A percentile compares a stretch with the other conserved stretches of the same genome.
phyloP scores from a whole-genome alignment of 2,329 filamentous ascomycete genomes.

The Cladosporium cucumerinum region DNA sequence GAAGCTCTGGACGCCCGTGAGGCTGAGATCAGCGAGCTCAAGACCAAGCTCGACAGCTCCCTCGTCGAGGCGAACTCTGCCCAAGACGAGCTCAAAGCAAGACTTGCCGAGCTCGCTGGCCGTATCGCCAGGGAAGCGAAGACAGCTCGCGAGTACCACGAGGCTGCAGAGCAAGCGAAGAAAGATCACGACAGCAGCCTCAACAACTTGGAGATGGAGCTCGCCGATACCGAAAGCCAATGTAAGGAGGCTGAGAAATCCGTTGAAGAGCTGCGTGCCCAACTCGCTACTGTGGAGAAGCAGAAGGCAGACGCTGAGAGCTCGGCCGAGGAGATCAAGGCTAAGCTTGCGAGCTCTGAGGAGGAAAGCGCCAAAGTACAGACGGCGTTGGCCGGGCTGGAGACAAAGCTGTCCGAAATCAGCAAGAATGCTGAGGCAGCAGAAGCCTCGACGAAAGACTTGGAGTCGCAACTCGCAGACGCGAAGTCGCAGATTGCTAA shows the following conservation, averaged over 20 bases:
- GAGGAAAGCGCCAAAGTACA: not conserved
- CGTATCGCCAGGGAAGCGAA: slow-evolving; percentile 22
- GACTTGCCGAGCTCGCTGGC: slow-evolving; percentile 29
- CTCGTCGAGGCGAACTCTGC: slow-evolving; percentile 13
- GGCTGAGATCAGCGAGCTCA: slow-evolving; percentile 1
- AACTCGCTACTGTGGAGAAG: not conserved
- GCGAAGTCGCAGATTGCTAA: not conserved
- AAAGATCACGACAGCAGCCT: slow-evolving; percentile 14
- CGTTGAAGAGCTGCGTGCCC: not conserved
- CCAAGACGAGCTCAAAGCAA: slow-evolving; percentile 23
- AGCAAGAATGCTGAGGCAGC: not conserved
- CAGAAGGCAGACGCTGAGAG: not conserved
- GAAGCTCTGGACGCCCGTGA: slow-evolving; percentile 11
- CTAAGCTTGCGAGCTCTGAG: not conserved
- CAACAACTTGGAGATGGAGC: not conserved
- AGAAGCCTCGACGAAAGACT: not conserved
- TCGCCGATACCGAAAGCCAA: not conserved
- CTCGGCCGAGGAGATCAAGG: not conserved
- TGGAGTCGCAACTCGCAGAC: not conserved
- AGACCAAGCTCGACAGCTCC: slow-evolving; percentile 14
- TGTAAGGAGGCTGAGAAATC: not conserved
- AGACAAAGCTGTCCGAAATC: not conserved
- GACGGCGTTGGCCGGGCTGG: not conserved
- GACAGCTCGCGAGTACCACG: slow-evolving; percentile 10
- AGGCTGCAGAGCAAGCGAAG: slow-evolving; percentile 18